Conservation (phyloP, 306 rosid genomes). For the Rosa multiflora region DNA sequence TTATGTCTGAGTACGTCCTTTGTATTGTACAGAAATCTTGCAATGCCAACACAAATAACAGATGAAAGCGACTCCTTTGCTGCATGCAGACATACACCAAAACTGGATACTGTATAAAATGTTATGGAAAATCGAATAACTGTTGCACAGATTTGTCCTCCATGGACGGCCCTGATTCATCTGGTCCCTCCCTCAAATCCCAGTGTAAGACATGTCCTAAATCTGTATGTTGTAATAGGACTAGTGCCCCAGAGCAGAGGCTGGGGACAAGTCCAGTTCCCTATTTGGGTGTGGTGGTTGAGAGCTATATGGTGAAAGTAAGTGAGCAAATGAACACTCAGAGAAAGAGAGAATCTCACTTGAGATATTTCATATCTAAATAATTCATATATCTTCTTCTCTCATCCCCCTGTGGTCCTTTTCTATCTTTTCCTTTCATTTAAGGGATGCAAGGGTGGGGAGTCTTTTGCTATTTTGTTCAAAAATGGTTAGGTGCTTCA, state of each 20-base stretch:
- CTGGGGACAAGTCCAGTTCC: slow-evolving; percentile 31
- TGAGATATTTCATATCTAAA: slow-evolving; percentile 68
- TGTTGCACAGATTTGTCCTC: slow-evolving; percentile 29
- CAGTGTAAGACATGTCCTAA: slow-evolving; percentile 42
- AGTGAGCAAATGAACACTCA: neutral
- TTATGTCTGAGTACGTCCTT: slow-evolving; percentile 44
- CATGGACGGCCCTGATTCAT: slow-evolving; percentile 42
- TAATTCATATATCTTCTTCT: slow-evolving; percentile 29
- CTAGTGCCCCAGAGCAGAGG: neutral
- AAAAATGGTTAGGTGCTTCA: slow-evolving; percentile 46
- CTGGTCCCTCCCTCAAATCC: slow-evolving; percentile 46
- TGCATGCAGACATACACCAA: slow-evolving; percentile 30
- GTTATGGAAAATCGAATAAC: slow-evolving; percentile 28
- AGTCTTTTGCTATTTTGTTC: slow-evolving; percentile 36
- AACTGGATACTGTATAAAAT: slow-evolving; percentile 26
- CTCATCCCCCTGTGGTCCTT: slow-evolving; percentile 46
- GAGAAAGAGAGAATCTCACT: slow-evolving; percentile 61
- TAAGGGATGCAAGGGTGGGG: slow-evolving; percentile 27
- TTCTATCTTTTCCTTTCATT: neutral
- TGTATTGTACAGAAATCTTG: slow-evolving; percentile 41
- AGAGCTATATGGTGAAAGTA: slow-evolving; percentile 39
- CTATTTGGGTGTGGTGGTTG: slow-evolving; percentile 35
- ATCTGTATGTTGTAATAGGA: slow-evolving; percentile 25
- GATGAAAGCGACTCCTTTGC: slow-evolving; percentile 44
- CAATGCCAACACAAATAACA: slow-evolving; percentile 56